Percentiles rank a stretch among this genome's conserved stretches.
phyloP scores from a whole-genome alignment of 2,329 filamentous ascomycete genomes.

The Cercospora sojina region DNA sequence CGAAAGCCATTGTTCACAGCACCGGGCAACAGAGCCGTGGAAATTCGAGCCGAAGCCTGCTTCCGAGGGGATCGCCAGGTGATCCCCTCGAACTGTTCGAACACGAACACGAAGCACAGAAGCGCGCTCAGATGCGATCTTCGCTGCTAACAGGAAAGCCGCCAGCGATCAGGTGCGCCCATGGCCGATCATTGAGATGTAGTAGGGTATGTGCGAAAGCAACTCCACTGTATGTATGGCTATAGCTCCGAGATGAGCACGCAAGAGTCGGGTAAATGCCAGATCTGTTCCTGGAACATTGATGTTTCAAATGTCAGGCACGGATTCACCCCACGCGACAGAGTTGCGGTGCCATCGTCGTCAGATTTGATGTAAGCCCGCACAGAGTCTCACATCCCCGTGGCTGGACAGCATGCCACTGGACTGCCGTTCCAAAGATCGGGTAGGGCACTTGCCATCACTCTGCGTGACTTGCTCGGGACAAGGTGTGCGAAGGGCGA shows the following conservation, averaged over 20 bases:
- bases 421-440: not conserved
- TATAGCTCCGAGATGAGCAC: not conserved
- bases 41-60: not conserved
- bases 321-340: not conserved
- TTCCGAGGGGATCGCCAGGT: not conserved
- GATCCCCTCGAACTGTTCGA: not conserved
- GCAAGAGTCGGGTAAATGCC: not conserved
- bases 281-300: not conserved
- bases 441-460: not conserved
- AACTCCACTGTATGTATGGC: not conserved
- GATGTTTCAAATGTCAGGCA: conserved; percentile 13
- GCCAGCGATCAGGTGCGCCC: not conserved
- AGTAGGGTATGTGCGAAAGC: not conserved
- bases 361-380: not conserved
- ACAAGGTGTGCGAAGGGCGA: not conserved
- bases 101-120: not conserved
- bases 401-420: not conserved
- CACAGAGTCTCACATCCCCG: not conserved
- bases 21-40: not conserved
- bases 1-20: not conserved
- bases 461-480: not conserved
- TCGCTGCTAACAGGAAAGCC: not conserved
- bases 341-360: not conserved
- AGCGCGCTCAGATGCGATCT: not conserved
- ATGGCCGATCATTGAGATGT: not conserved